These are phyloP conservation scores for Sistotremastrum suecicum DNA, from an alignment of 768 basidiomycete genomes.

Conservation along the genomic window DNA sequence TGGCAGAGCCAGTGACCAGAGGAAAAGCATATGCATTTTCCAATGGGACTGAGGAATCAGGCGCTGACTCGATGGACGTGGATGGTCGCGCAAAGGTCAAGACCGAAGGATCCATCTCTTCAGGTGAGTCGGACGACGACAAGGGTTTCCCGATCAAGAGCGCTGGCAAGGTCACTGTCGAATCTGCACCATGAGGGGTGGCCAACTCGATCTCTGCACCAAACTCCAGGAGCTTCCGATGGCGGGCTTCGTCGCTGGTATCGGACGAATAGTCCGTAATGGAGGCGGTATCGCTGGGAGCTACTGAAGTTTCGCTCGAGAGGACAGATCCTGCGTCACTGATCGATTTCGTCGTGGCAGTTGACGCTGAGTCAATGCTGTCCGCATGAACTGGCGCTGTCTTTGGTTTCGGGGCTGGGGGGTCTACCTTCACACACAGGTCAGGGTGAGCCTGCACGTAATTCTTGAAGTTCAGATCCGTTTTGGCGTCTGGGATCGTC, in stretches of 20 bases:
- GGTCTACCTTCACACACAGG: constrained; percentile 29
- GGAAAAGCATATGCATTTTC: background rate
- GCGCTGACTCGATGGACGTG: constrained; percentile 60
- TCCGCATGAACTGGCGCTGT: constrained; percentile 12
- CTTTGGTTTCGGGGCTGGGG: constrained; percentile 12
- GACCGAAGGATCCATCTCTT: constrained; percentile 62
- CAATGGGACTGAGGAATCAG: constrained; percentile 14
- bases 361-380: background rate
- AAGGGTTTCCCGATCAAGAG: constrained; percentile 14
- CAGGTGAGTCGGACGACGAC: constrained; percentile 28
- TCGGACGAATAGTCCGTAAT: background rate
- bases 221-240: constrained; percentile 2
- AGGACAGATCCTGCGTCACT: background rate
- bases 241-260: constrained; percentile 22
- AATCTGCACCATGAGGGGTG: constrained; percentile 9
- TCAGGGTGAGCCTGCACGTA: constrained; percentile 93
- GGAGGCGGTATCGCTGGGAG: constrained; percentile 4
- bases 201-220: background rate
- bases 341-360: background rate
- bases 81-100: constrained; percentile 62
- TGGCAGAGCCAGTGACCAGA: background rate
- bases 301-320: constrained; percentile 5
- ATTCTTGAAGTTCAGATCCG: constrained; percentile 79
- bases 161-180: constrained; percentile 25
- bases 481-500: constrained; percentile 94